Evolutionary conservation across 305 asterid genomes (phyloP).

Genomic region (Lippia alba): DNA sequence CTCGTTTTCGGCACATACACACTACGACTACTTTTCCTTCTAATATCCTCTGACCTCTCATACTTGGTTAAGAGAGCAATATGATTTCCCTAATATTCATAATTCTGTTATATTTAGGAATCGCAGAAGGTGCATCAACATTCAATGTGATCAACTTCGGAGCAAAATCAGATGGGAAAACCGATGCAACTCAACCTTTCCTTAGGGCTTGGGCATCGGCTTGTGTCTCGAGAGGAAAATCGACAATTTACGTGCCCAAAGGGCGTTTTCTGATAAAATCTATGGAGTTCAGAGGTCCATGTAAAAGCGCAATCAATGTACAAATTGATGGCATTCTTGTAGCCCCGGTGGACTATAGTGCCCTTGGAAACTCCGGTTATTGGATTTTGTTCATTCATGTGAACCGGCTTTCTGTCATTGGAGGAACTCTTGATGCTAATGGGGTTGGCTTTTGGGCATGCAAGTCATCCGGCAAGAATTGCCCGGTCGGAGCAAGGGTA

Average conservation of each 20-base stretch:
- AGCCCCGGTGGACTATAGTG: slow-evolving; percentile 48
- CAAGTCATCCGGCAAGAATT: slow-evolving; percentile 48
- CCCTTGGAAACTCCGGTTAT: slow-evolving; percentile 43
- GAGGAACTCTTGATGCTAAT: slow-evolving; percentile 56
- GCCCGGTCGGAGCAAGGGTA: slow-evolving; percentile 71
- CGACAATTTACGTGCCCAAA: slow-evolving; percentile 44
- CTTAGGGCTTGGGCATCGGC: slow-evolving; percentile 53
- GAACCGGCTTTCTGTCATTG: slow-evolving; percentile 43
- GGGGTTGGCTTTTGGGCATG: slow-evolving; percentile 64
- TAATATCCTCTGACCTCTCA: no score
- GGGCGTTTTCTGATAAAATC: slow-evolving; percentile 44
- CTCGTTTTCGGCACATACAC: not conserved
- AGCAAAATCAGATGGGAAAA: slow-evolving; percentile 49
- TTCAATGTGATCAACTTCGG: slow-evolving; percentile 51
- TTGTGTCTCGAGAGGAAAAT: slow-evolving; percentile 30
- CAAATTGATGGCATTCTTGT: slow-evolving; percentile 56
- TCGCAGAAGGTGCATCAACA: slow-evolving; percentile 43
- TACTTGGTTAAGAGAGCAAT: not conserved
- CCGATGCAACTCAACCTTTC: slow-evolving; percentile 49
- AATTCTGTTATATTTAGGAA: slow-evolving; percentile 15
- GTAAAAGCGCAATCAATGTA: slow-evolving; percentile 43
- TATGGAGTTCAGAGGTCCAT: slow-evolving; percentile 58
- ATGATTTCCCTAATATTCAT: slow-evolving; percentile 31
- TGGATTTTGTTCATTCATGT: slow-evolving; percentile 62
- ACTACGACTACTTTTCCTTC: no score